These are phyloP conservation scores for Phytophthora cactorum DNA, from an alignment of 352 stramenopile species.

Conservation along the genomic window DNA sequence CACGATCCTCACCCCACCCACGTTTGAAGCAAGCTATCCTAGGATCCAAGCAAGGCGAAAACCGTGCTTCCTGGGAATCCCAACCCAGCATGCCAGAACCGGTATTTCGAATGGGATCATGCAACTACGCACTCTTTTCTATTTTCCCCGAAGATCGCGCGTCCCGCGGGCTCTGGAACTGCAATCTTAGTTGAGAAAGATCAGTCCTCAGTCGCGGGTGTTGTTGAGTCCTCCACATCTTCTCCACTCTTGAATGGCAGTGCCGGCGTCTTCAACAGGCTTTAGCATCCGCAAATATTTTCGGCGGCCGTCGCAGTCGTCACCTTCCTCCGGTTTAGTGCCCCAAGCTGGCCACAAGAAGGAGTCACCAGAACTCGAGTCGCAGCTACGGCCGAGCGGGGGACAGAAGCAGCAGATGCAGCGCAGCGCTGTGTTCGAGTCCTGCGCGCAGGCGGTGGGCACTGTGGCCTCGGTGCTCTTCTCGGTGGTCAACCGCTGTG, in stretches of 20 bases:
- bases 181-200: constrained; percentile 21
- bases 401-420: constrained; percentile 23
- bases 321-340: constrained; percentile 4
- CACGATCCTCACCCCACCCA: no score
- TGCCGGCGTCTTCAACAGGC: constrained; percentile 23
- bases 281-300: constrained; percentile 44
- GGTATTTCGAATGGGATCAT: constrained; percentile 4
- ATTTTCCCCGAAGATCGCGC: constrained; percentile 30
- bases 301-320: constrained; percentile 31
- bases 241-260: constrained; percentile 20
- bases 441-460: constrained; percentile 58
- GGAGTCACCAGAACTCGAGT: constrained; percentile 11
- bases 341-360: constrained; percentile 6
- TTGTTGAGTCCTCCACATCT: constrained; percentile 4
- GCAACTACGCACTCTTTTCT: constrained; percentile 15
- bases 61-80: no score
- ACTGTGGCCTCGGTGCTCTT: constrained; percentile 61
- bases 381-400: neutral
- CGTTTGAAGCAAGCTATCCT: neutral
- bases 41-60: no score
- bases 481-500: constrained; percentile 45
- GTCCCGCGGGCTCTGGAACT: neutral
- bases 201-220: neutral
- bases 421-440: constrained; percentile 54
- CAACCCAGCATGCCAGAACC: neutral